A percentile compares a stretch with the other conserved stretches of the same genome.
phyloP scores from a whole-genome alignment of 768 basidiomycete genomes.

The Leccinum boreale region DNA sequence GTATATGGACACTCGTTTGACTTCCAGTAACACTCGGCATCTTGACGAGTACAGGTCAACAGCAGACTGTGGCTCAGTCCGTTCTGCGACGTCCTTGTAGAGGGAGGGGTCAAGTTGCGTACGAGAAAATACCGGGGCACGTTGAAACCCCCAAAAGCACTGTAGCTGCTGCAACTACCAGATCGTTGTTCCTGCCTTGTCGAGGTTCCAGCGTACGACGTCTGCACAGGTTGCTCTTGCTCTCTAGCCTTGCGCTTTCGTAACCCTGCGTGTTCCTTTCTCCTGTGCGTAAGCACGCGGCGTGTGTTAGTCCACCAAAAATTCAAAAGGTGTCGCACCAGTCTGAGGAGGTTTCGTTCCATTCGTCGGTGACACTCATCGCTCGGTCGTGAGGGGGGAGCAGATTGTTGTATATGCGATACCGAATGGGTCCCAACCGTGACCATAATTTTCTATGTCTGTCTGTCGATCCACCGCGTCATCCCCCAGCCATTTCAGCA shows the following conservation, averaged over 20 bases:
- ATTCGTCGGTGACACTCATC: not conserved
- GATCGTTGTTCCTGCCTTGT: too few relatives aligned
- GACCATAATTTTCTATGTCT: not conserved
- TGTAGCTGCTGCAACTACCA: not conserved
- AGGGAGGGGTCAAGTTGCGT: too few relatives aligned
- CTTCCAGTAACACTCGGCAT: not conserved
- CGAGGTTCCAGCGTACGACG: too few relatives aligned
- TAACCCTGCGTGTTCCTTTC: too few relatives aligned
- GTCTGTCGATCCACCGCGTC: not conserved
- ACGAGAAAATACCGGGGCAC: too few relatives aligned
- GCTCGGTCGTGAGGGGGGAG: not conserved
- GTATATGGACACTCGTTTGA: not conserved
- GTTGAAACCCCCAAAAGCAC: too few relatives aligned
- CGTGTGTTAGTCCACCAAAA: not conserved
- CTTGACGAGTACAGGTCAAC: not conserved
- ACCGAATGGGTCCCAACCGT: not conserved
- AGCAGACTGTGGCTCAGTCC: not conserved
- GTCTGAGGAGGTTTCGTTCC: not conserved
- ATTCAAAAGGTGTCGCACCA: not conserved
- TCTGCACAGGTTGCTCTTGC: too few relatives aligned
- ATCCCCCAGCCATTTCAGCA: not conserved
- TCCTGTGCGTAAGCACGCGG: too few relatives aligned
- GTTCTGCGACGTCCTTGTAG: not conserved
- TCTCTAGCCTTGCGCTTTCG: not conserved
- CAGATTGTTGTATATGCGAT: not conserved